Conservation (phyloP, 2,329 filamentous ascomycete species). For the Colletotrichum costaricense region DNA sequence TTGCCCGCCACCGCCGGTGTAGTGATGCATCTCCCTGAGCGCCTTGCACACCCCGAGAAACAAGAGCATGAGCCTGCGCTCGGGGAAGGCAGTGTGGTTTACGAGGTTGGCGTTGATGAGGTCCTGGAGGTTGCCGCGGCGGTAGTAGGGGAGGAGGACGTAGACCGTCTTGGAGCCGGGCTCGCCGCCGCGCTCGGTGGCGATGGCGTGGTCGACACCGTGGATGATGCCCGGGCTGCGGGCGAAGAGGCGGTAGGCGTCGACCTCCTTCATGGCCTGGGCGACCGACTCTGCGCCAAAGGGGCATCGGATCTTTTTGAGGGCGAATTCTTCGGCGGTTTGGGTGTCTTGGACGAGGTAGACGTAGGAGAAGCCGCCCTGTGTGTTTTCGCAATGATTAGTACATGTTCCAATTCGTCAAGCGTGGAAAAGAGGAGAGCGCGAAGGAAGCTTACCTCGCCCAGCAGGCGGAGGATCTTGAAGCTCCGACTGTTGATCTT, state of each 20-base stretch:
- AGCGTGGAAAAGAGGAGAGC: not conserved
- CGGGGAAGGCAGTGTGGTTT: conserved; percentile 91
- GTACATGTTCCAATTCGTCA: not conserved
- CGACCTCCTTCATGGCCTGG: conserved; percentile 95
- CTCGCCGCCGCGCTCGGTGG: conserved; percentile 74
- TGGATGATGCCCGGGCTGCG: conserved; percentile 88
- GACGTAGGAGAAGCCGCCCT: conserved; percentile 98
- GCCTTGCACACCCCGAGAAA: conserved; percentile 94
- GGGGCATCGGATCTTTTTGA: conserved; percentile 99
- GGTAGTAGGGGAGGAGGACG: conserved; percentile 94
- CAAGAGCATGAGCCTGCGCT: conserved; percentile 86
- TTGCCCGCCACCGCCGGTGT: conserved; percentile 56
- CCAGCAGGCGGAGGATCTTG: conserved; percentile 93
- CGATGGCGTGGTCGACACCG: conserved; percentile 84
- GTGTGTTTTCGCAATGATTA: not conserved
- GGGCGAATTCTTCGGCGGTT: conserved; percentile 85
- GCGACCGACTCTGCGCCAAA: conserved; percentile 97
- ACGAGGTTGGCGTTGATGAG: conserved; percentile 98
- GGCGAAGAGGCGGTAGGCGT: conserved; percentile 92
- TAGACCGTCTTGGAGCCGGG: conserved; percentile 89
- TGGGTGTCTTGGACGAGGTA: conserved; percentile 96
- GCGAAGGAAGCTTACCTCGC: conserved; percentile 73
- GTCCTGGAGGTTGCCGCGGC: conserved; percentile 94
- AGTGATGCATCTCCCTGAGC: conserved; percentile 91
- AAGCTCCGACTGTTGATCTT: conserved; percentile 96